Evolutionary conservation across 805 yeast genomes (phyloP).

Genomic region (Wickerhamiella azyma): DNA sequence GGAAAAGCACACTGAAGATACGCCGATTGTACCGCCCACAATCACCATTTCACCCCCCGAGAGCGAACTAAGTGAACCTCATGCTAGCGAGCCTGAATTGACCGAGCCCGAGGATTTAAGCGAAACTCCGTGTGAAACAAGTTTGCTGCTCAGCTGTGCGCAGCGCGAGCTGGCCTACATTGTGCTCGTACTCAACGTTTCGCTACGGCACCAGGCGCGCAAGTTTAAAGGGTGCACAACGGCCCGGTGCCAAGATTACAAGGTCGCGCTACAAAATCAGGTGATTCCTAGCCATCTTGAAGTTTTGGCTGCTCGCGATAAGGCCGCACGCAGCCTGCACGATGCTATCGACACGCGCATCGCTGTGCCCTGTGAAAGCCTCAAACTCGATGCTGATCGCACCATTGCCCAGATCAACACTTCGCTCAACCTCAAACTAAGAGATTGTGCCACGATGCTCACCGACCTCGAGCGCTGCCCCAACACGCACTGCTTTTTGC

Average conservation of each 20-base stretch:
- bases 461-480: conserved; percentile 14
- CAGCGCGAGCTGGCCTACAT: conserved; percentile 17
- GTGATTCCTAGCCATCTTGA: conserved; percentile 15
- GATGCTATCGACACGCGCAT: conserved; percentile 14
- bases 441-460: conserved; percentile 17
- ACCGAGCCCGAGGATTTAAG: neutral
- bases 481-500: conserved; percentile 9
- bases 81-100: neutral
- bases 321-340: conserved; percentile 11
- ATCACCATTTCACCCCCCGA: neutral
- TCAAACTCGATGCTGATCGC: conserved; percentile 19
- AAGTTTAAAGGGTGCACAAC: conserved; percentile 5
- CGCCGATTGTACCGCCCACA: neutral
- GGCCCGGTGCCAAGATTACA: conserved; percentile 9
- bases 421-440: conserved; percentile 18
- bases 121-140: neutral
- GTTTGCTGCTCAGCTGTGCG: neutral
- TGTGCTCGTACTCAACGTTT: conserved; percentile 13
- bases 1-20: conserved; percentile 1
- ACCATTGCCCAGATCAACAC: conserved; percentile 21
- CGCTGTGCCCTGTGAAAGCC: conserved; percentile 15
- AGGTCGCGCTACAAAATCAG: conserved; percentile 9
- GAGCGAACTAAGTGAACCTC: neutral
- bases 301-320: conserved; percentile 15
- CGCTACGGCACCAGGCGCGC: conserved; percentile 8